Evolutionary conservation across 2,329 filamentous ascomycete genomes (phyloP).

Genomic region (Aschersonia sp.): DNA sequence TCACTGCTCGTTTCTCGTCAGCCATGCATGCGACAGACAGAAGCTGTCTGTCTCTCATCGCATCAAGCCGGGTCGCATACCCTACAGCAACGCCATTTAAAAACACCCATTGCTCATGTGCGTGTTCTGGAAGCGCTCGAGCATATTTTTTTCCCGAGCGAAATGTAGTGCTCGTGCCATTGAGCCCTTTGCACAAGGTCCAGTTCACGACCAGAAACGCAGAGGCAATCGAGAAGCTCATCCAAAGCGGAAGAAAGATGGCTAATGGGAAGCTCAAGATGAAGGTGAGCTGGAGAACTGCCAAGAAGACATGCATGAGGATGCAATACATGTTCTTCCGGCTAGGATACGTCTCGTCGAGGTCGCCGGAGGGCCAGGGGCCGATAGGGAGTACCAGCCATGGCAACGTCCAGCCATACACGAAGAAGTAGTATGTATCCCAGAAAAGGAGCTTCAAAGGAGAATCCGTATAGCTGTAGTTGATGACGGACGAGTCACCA

Average conservation of each 20-base stretch:
- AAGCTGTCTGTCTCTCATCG: not conserved
- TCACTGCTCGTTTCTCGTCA: slow-evolving; percentile 19
- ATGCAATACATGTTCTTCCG: slow-evolving; percentile 41
- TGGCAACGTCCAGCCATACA: slow-evolving; percentile 40
- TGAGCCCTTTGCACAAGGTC: slow-evolving; percentile 32
- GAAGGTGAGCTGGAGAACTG: slow-evolving; percentile 45
- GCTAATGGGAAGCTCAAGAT: slow-evolving; percentile 41
- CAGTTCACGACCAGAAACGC: slow-evolving; percentile 35
- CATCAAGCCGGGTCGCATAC: slow-evolving; percentile 22
- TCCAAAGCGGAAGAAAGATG: slow-evolving; percentile 33
- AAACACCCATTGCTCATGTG: slow-evolving; percentile 65
- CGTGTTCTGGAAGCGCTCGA: slow-evolving; percentile 30
- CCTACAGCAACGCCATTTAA: slow-evolving; percentile 57
- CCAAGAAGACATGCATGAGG: slow-evolving; percentile 41
- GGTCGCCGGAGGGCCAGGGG: slow-evolving; percentile 33
- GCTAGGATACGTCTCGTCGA: slow-evolving; percentile 52
- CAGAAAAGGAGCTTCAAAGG: slow-evolving; percentile 34
- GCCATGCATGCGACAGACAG: not conserved
- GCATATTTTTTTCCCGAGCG: slow-evolving; percentile 39
- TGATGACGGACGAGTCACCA: slow-evolving; percentile 40
- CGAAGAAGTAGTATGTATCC: slow-evolving; percentile 41
- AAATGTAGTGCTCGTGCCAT: slow-evolving; percentile 34
- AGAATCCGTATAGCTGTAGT: slow-evolving; percentile 45
- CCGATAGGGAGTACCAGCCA: slow-evolving; percentile 45
- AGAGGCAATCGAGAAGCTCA: slow-evolving; percentile 21